Evolutionary conservation across 2,329 filamentous ascomycete species (phyloP), one percentile per base, ranked within the genome.

Genomic region (Xylogone sp.): DNA sequence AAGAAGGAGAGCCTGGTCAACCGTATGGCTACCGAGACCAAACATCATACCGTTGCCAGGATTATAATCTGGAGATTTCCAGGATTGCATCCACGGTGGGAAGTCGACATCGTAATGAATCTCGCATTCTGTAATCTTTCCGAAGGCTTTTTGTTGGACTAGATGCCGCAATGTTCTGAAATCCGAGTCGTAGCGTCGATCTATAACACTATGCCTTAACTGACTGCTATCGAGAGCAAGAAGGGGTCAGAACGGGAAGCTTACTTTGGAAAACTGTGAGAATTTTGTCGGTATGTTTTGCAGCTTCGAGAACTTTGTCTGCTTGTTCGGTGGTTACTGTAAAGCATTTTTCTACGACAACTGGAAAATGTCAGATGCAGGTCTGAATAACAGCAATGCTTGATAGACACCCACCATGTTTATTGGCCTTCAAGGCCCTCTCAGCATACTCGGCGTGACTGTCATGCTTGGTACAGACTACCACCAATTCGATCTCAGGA

Each of bases 11-110:
- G 66, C 67, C 52, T 71, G 69, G 45, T 71, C 69, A 22, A 71
- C 64, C 4, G 65, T 62, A 51, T 71, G 69, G n/a, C 49, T 61
- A 63, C 72, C 74, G 0, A 75, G 64, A 5, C 68, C 73, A 53
- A 71, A 76, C 0, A 70, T 59, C 65, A 75, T 70, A 0, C 73
- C 73, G 1, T 67, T 59, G 0, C 73, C 74, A 0, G 70, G 69
- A 0, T 56, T 60, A 43, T 70, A 71, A 24, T 68, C 60, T 29
- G 66, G 66, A 4, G 48, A 50, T 0, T 56, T 68, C 61, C 67
- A 69, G 0, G 43, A 48, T 0, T 61, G 52, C 0, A 75, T 57
- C 72, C 72, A 76, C 1, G 61, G 43, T 0, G 74, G 69, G 0
- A 66, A 67, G 31, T 72, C 71, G 39, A 75, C 52, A 50, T 70